Evolutionary conservation across 805 yeast species (phyloP), one percentile per base, ranked within the genome.

Genomic region (Saturnispora mendoncae): DNA sequence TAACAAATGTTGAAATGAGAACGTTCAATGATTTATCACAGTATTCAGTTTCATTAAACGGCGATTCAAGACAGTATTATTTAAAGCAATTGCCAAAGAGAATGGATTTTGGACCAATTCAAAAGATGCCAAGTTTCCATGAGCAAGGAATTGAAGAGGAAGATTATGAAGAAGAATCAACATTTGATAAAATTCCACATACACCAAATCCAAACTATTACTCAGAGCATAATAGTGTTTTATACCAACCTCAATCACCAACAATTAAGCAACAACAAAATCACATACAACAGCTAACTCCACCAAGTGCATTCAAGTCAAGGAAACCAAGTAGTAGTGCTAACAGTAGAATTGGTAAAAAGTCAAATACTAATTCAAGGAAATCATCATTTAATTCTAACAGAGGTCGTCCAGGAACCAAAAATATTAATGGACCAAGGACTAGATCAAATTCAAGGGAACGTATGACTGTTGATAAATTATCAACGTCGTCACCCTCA

Each of bases 1-100:
- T 45, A 39, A 37, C 51, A 14, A 25, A 18, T 12, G 17, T 9
- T 14, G 51, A 47, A 41, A 31, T 38, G 21, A 18, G 30, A 7
- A 35, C 34, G 12, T 47, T 28, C 20, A 37, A 41, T 27, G 41
- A 47, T 29, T 19, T 44, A n/a, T n/a, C 28, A 4, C 13, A 10
- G 10, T 13, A 30, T 18, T 39, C 45, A n/a, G 33, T 47, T 31
- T 20, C 41, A 7, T 45, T 47, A 2, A 26, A 43, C 9, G 35
- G 24, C 13, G 45, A 41, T 21, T 33, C 43, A 20, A 43, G 29
- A 9, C 14, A 23, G 10, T 45, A 43, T 41, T 41, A 41, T 25
- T n/a, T 21, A 6, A 36, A 30, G 15, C 32, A 32, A 2, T 15
- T 36, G 8, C 40, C 43, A n/a, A 26, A n/a, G n/a, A 33, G 19